A percentile compares a stretch with the other conserved stretches of the same genome.
These are phyloP conservation scores for Smittium mucronatum DNA, from an alignment of 371 early-diverging fungal species.

Conservation along the genomic window DNA sequence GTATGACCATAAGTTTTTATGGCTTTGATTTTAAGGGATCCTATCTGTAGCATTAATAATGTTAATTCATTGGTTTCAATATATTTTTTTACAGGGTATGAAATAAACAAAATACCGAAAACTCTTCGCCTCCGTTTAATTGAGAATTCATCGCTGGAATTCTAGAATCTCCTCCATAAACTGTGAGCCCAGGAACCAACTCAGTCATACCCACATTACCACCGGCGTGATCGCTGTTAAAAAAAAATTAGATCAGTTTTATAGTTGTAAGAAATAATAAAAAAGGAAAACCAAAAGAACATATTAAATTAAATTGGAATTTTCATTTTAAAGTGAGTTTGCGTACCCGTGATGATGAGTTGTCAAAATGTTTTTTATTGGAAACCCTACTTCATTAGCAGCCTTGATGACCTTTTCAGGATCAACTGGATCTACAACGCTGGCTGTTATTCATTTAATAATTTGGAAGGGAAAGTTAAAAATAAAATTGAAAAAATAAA, in stretches of 20 bases:
- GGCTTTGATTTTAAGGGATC: constrained; percentile 42
- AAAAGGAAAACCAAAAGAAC: no score
- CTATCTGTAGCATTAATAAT: constrained; percentile 35
- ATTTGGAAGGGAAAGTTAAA: no score
- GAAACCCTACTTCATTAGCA: constrained; percentile 36
- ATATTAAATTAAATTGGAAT: neutral
- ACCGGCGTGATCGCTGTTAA: constrained; percentile 52
- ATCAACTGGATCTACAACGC: constrained; percentile 52
- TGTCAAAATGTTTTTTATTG: constrained; percentile 45
- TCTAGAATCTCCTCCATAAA: constrained; percentile 80
- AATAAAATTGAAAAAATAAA: no score
- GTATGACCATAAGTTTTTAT: constrained; percentile 82
- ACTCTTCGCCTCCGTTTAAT: constrained; percentile 58
- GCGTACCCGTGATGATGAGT: constrained; percentile 55
- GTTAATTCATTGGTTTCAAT: neutral
- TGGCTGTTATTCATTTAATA: constrained; percentile 22
- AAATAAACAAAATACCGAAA: constrained; percentile 28
- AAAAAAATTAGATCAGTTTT: neutral
- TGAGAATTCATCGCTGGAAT: constrained; percentile 67
- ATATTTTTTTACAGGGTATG: no score
- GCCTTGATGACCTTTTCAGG: constrained; percentile 41
- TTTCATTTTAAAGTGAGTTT: neutral
- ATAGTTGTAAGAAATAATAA: neutral
- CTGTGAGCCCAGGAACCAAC: constrained; percentile 49
- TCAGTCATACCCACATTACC: constrained; percentile 53